These are phyloP conservation scores for Botrytis pseudocinerea DNA, from an alignment of 2,329 filamentous ascomycete species.

Conservation along the genomic window DNA sequence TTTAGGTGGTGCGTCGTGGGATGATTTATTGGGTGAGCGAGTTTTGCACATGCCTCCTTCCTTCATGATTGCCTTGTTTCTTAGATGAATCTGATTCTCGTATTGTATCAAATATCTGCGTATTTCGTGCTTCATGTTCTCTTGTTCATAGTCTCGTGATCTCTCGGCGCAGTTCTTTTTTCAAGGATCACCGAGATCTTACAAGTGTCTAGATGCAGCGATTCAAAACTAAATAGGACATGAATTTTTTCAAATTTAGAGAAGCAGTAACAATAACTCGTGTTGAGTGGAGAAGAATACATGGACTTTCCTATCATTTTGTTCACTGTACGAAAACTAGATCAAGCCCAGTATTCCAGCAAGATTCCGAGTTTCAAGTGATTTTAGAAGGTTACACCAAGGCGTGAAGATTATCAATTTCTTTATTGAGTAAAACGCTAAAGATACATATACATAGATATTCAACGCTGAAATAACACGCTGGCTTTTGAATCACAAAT, in stretches of 20 bases:
- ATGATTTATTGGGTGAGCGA: not conserved
- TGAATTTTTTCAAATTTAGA: not conserved
- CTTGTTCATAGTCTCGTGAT: not conserved
- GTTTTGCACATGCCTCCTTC: not conserved
- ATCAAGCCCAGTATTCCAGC: not conserved
- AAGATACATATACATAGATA: not conserved
- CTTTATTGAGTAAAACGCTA: not conserved
- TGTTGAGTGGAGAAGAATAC: not conserved
- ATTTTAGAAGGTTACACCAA: not conserved
- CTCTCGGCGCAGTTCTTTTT: not conserved
- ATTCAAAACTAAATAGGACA: not conserved
- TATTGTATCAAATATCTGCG: not conserved
- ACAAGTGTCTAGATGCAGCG: not conserved
- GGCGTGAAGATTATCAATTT: not conserved
- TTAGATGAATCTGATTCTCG: not conserved
- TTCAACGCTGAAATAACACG: not conserved
- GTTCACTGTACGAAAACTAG: not conserved
- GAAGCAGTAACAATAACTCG: not conserved
- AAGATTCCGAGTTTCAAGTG: not conserved
- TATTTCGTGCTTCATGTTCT: not conserved
- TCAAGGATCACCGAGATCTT: not conserved
- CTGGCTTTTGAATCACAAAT: not conserved
- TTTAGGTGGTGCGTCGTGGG: not conserved
- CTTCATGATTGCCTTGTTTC: not conserved
- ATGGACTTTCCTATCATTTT: fast-evolving